Evolutionary conservation across 768 basidiomycete genomes (phyloP).

Genomic region (Pisolithus marmoratus): DNA sequence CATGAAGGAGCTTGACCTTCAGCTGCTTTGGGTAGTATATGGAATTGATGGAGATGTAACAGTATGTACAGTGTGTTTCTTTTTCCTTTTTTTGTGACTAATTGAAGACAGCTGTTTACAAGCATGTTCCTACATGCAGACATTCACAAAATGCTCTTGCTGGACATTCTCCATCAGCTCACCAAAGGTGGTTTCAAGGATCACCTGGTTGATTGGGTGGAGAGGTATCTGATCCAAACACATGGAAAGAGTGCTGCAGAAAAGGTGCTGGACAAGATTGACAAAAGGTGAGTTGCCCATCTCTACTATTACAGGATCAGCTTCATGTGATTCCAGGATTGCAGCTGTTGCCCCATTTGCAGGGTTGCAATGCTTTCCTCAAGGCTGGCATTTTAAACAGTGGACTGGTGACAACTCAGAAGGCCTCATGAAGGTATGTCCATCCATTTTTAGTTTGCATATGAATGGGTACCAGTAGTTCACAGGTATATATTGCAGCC

Average conservation of each 20-base stretch:
- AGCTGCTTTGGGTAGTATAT: conserved; percentile 19
- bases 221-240: not conserved
- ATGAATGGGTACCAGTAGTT: too few species aligned
- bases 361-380: too few species aligned
- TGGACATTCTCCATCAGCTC: conserved; percentile 43
- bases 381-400: too few species aligned
- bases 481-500: not conserved
- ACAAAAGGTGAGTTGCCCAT: too few species aligned
- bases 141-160: conserved; percentile 33
- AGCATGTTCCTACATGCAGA: conserved; percentile 9
- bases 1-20: conserved; percentile 4
- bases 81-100: not conserved
- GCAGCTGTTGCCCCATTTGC: too few species aligned
- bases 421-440: not conserved
- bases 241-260: too few species aligned
- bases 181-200: conserved; percentile 42
- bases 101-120: not conserved
- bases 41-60: not conserved
- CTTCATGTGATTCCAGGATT: too few species aligned
- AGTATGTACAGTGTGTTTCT: not conserved
- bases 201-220: conserved; percentile 32
- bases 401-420: not conserved
- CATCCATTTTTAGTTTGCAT: not conserved
- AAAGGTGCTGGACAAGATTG: too few species aligned
- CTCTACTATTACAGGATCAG: too few species aligned